Base-by-base conservation (phyloP, 371 early-diverging fungal genomes). In the Phascolomyces articulosus region DNA sequence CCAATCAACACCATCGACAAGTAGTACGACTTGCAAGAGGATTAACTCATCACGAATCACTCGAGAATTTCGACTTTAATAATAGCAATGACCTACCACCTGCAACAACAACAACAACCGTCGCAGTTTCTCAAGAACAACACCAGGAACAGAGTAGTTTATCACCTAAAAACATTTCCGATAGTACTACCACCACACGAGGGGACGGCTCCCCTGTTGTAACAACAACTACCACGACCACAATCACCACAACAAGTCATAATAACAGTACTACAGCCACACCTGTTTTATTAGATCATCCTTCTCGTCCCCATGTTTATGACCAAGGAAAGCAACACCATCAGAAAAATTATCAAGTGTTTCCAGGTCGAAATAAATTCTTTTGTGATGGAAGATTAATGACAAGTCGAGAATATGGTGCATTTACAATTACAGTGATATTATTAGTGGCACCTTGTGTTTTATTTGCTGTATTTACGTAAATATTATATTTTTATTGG, bases 401-500 rank as follows among this genome's bases (percentile, higher is more conserved):
- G 64, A 91, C 92, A 0, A 89, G 92, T 64, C 79, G 80, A 60
- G 85, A 85, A n/a, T 84, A 84, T 21, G 80, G 80, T 64, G 87
- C 90, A 6, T 94, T 96, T 72, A 10, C 82, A 9, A 24, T 88
- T 4, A 88, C 94, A 0, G 51, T 91, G 15, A 63, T 83, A 21
- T 70, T 95, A 58, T 66, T 95, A 26, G 38, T 83, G 0, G 79
- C 78, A 21, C 90, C 94, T 7, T 83, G 87, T 18, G 78, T 83
- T 0, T 72, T 94, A 27, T 94, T 93, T 68, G 70, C 82, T 34
- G 78, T 87, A 7, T 92, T 91, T 66, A 85, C 88, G 88, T 91
- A 79, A 73, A 85, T 74, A n/a, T n/a, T n/a, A n/a, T n/a, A n/a
- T n/a, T n/a, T n/a, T n/a, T n/a, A n/a, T n/a, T n/a, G 44, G 15